Base-by-base conservation (phyloP, 2,329 filamentous ascomycete species). In the Berkeleyomyces rouxiae region DNA sequence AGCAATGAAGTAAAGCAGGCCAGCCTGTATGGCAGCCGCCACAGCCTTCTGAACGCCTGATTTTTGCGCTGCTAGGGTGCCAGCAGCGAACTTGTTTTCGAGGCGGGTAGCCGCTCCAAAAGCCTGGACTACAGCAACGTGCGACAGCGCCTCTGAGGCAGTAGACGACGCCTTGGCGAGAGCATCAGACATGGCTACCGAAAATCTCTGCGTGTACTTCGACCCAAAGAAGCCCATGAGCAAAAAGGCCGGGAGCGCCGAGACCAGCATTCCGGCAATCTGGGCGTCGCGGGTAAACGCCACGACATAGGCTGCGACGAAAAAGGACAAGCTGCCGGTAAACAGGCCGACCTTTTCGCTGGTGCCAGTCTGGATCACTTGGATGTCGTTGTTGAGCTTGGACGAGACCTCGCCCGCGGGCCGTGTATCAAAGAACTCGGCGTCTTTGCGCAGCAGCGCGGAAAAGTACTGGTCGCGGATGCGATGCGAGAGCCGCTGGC, bases 321-420 rank as follows among this genome's bases (percentile, higher is more conserved):
- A 87, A 70, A 86, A 88, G 1, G 82, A 82, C 7, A 81, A 70
- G 59, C 79, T 83, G 33, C 79, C 77, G 3, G 88, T 75, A 66
- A 80, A 79, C 42, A 86, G 80, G 60, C 84, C 84, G 13, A 86
- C 84, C 70, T 88, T 88, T 71, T 88, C 85, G 1, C 82, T 84
- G 0, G 84, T 86, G 11, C 85, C 85, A 0, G 79, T 78, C 68
- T 85, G 84, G 60, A 88, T 82, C 0, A 81, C 79, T 64, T 84
- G 79, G 42, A 87, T 84, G 67, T 88, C 84, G 61, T 77, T 77
- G 68, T 83, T 83, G 51, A 88, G 77, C 16, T 84, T 77, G 7
- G 82, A 80, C 1, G 81, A 78, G 10, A 87, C 79, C 69, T 86
- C 82, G 13, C 83, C 84, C 0, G 82, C 77, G 57, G 81, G 78